Base-by-base conservation (phyloP, 2,329 filamentous ascomycete species). In the Penicillium expansum region DNA sequence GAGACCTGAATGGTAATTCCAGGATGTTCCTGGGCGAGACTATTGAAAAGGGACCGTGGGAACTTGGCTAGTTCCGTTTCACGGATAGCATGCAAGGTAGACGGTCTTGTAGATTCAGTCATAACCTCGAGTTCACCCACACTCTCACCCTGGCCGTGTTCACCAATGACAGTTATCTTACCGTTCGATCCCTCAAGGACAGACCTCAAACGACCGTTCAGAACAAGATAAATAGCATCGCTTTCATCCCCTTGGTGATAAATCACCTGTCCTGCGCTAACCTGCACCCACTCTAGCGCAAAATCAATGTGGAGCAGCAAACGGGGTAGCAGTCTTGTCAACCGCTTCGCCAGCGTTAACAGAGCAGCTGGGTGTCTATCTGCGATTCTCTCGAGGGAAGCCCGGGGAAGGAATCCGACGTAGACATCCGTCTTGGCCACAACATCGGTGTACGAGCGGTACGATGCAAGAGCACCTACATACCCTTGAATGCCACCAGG, bases 1-100 rank as follows among this genome's bases (percentile, higher is more conserved):
- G 94, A 97, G 29, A 99, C 96, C 74, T 97, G 97, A 73, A 99
- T 97, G 0, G 94, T 97, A 69, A 99, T 99, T 42, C 92, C 95
- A 5, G 94, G 94, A 69, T 99, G 94, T 69, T 99, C 94, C 70
- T 96, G 89, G 0, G 94, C 94, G 52, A 99, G 83, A 69, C 94
- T 99, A 79, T 99, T 99, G 80, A 99, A 99, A 1, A 99, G 78
- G 0, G 91, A 96, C 57, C 93, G 90, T 0, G 94, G 94, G 58
- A 99, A 96, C 67, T 96, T 97, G 57, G 95, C 93, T 29, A 99
- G 79, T 71, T 99, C 94, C 0, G 94, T 97, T 63, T 97, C 94
- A 56, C 94, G 89, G 65, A 99, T 99, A 5, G 94, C 94, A 69
- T 97, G 93, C 14, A 99, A 77, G 1, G 93, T 97, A 2, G 91